Base-by-base conservation (phyloP, 2,329 filamentous ascomycete species). In the Eurotiales sp. region DNA sequence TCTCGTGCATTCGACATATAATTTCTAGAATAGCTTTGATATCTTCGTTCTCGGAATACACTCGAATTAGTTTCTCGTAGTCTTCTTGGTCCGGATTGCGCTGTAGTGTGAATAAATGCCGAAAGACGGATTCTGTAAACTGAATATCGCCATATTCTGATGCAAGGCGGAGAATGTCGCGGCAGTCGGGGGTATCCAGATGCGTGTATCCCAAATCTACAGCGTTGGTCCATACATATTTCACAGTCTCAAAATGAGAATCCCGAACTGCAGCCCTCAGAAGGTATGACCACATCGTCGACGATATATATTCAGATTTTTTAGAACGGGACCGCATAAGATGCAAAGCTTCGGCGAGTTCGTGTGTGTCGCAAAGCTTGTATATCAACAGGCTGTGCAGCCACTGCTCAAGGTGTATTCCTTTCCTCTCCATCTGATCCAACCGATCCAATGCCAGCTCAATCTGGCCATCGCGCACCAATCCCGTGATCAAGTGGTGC, bases 401-500 rank as follows among this genome's bases (percentile, higher is more conserved):
- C 90, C 90, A 96, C 0, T 75, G 63, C 25, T 86, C 78, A 3
- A 91, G 71, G 2, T 60, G 61, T 1, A 81, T 72, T 2, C 76
- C 73, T 44, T 80, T 75, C 46, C 75, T 71, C 37, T 82, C 72
- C 78, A 96, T 82, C 19, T 79, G 71, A 32, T 88, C 84, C 37
- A 96, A 69, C 58, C 82, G 82, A 46, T 80, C 73, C 52, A 95
- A 73, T 1, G 90, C 91, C 56, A 91, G 73, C 70, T 97, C 93
- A 56, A 89, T 85, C 61, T 95, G 86, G 1, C 84, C 82, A 60
- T 96, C 91, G 17, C 90, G 81, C 30, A 97, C 75, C 53, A 95
- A 71, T 0, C 89, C 90, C 8, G 89, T 72, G 1, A 86, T 79
- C 17, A 95, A 76, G 62, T 81, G 82, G 59, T 87, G 81, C 64